Evolutionary conservation across 2,329 filamentous ascomycete genomes (phyloP).

Genomic region (Fusarium sp.): DNA sequence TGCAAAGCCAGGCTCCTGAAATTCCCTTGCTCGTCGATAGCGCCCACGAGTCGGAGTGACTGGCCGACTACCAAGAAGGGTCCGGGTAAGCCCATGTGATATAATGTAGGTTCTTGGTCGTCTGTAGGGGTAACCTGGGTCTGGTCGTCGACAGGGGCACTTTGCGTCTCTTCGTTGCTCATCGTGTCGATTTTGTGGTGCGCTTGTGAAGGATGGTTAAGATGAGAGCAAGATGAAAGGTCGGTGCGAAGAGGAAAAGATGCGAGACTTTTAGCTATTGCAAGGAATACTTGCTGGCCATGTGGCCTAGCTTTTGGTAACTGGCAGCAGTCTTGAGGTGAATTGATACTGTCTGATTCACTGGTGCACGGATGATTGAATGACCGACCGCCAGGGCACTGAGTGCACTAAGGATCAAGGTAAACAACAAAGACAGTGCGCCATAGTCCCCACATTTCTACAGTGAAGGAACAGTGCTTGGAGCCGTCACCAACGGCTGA

Average conservation of each 20-base stretch:
- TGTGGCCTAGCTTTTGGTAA: too few relatives aligned
- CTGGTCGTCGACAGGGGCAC: fast-evolving
- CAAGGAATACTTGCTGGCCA: not conserved
- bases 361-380: not conserved
- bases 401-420: not conserved
- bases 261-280: fast-evolving
- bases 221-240: not conserved
- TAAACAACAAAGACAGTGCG: not conserved
- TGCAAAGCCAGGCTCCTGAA: not conserved
- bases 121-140: fast-evolving
- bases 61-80: not conserved
- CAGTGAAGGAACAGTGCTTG: not conserved
- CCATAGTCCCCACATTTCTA: not conserved
- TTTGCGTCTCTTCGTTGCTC: not conserved
- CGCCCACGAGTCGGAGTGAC: not conserved
- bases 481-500: fast-evolving
- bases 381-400: not conserved
- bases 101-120: not conserved
- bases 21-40: not conserved
- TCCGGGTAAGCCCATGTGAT: not conserved
- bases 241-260: not conserved
- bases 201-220: fast-evolving
- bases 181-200: not conserved
- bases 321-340: not conserved
- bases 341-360: not conserved